Evolutionary conservation across 2,329 filamentous ascomycete genomes (phyloP).

Genomic region (Zymoseptoria brevis): DNA sequence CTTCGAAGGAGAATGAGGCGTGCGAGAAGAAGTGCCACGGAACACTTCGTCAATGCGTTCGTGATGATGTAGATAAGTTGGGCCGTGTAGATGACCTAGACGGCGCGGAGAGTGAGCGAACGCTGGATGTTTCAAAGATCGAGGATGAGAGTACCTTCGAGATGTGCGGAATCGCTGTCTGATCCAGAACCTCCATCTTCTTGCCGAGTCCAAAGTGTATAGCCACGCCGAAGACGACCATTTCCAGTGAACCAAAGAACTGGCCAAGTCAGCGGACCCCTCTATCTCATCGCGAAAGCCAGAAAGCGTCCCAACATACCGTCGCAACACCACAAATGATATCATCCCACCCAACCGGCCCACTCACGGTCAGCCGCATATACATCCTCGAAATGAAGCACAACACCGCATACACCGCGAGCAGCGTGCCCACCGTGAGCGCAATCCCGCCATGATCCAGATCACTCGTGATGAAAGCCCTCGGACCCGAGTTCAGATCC

Average conservation of each 20-base stretch:
- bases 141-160: slow-evolving; percentile 10
- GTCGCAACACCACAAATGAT: slow-evolving; percentile 17
- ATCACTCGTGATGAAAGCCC: slow-evolving; percentile 18
- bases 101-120: neutral
- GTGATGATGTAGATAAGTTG: slow-evolving; percentile 18
- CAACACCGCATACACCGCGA: slow-evolving; percentile 20
- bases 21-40: slow-evolving; percentile 19
- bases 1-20: slow-evolving; percentile 19
- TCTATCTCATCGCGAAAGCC: neutral
- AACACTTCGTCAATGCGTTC: slow-evolving; percentile 16
- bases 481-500: slow-evolving; percentile 15
- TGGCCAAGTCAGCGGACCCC: neutral
- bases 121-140: too few species aligned
- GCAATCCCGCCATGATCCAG: slow-evolving; percentile 21
- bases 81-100: slow-evolving; percentile 17
- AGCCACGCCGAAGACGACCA: slow-evolving; percentile 14
- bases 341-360: slow-evolving; percentile 20
- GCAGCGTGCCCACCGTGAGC: slow-evolving; percentile 17
- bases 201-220: slow-evolving; percentile 20
- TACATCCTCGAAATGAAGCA: slow-evolving; percentile 19
- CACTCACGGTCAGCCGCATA: slow-evolving; percentile 19
- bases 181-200: slow-evolving; percentile 11
- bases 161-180: slow-evolving; percentile 8
- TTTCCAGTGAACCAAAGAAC: slow-evolving; percentile 18
- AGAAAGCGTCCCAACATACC: slow-evolving; percentile 1